Evolutionary conservation across 2,329 filamentous ascomycete species (phyloP), one percentile per base, ranked within the genome.

Genomic region (Fusarium papillatum): DNA sequence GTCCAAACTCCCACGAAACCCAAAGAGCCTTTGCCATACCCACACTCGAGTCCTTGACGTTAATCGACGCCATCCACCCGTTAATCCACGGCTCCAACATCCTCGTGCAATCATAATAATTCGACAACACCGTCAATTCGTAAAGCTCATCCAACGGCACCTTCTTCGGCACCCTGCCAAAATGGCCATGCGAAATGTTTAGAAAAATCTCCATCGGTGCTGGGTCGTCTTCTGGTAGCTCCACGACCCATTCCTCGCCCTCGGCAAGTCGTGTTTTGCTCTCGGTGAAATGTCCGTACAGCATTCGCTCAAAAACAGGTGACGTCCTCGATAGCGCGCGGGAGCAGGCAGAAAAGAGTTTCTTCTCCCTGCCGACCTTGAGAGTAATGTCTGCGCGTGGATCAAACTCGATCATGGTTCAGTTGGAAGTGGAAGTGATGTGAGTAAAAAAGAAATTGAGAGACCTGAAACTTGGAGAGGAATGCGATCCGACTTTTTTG

Each of bases 1-100:
- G 68, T 1, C 82, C 82, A 29, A 84, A 66, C 70, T 83, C 81
- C 79, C 82, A 84, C 1, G 80, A 72, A 4, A 83, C 77, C 76
- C 81, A 83, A 5, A 83, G 63, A 5, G 81, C 46, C 60, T 81
- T 80, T 13, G 78, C 71, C 63, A 79, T 64, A 11, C 72, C 63
- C 7, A 67, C 67, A 19, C 72, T 73, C 3, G 75, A 75, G 10
- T 76, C 70, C 1, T 65, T 66, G 5, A 62, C 75, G 10, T 72
- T 74, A 65, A 1, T 79, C 65, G 69, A 80, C 16, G 36, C 36
- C 59, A 61, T 41, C 59, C 59, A 61, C 10, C 24, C 36, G 2
- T 24, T 29, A 5, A 61, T 61, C 59, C 59, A 61, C 38, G 59
- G 59, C 59, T 61, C 59, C 22, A 61, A 11, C 24, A 61, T 4